These are phyloP conservation scores for Quercus ilex DNA, from an alignment of 306 rosid genomes.

Conservation along the genomic window DNA sequence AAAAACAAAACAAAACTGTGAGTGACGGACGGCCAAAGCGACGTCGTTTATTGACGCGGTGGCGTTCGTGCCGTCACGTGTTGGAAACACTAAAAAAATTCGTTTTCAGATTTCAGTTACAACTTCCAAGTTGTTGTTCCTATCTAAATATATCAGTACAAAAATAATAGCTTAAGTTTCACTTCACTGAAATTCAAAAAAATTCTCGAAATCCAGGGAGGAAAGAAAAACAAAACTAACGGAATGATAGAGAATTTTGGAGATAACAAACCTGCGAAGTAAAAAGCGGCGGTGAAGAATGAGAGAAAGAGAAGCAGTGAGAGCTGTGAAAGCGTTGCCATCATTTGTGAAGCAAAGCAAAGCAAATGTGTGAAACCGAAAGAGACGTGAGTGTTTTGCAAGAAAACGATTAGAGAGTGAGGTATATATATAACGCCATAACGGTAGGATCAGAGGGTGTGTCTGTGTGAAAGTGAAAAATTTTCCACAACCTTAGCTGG, in stretches of 20 bases:
- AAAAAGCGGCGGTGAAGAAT: slow-evolving; percentile 26
- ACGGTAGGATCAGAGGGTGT: background rate
- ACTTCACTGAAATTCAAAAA: background rate
- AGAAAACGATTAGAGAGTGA: background rate
- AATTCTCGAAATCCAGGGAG: background rate
- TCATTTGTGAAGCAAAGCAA: background rate
- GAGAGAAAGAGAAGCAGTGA: slow-evolving; percentile 29
- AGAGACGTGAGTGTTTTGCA: too few species aligned
- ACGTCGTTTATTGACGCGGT: too few species aligned
- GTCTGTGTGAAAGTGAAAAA: background rate
- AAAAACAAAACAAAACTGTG: too few species aligned
- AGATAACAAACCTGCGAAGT: slow-evolving; percentile 38
- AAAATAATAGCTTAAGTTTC: background rate
- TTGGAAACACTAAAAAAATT: background rate
- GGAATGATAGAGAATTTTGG: background rate
- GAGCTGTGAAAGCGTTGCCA: slow-evolving; percentile 38
- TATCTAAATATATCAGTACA: too few species aligned
- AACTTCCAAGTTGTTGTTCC: background rate
- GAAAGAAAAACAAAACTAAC: background rate
- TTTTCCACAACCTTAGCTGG: background rate
- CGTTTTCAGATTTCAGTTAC: background rate
- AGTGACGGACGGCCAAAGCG: too few species aligned
- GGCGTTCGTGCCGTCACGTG: too few species aligned
- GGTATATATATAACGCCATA: background rate
- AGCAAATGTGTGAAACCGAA: too few species aligned